Evolutionary conservation across 495 filamentous ascomycete species (phyloP).

Genomic region (Tuber magnatum): DNA sequence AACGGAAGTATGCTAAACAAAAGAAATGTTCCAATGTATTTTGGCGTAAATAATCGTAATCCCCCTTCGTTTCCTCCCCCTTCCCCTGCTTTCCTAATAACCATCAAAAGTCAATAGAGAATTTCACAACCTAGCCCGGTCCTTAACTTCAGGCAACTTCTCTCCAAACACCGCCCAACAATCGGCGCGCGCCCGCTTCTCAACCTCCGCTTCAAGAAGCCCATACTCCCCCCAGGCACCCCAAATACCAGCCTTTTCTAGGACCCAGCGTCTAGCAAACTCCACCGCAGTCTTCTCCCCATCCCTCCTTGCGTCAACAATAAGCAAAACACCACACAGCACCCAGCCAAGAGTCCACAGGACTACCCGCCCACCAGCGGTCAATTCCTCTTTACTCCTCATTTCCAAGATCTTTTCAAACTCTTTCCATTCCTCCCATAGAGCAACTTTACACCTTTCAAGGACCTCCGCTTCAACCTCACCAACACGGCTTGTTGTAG

Average conservation of each 20-base stretch:
- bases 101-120: not conserved
- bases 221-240: slow-evolving; percentile 31
- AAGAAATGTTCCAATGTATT: not conserved
- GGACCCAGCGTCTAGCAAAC: slow-evolving; percentile 36
- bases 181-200: slow-evolving; percentile 31
- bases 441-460: slow-evolving; percentile 36
- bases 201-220: slow-evolving; percentile 22
- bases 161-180: slow-evolving; percentile 36
- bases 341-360: slow-evolving; percentile 38
- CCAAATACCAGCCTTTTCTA: slow-evolving; percentile 31
- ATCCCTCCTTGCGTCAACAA: slow-evolving; percentile 37
- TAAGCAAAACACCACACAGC: slow-evolving; percentile 35
- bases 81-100: not conserved
- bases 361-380: slow-evolving; percentile 29
- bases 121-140: slow-evolving; percentile 31
- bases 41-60: not conserved
- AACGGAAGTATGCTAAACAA: not conserved
- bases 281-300: slow-evolving; percentile 33
- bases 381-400: slow-evolving; percentile 36
- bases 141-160: slow-evolving; percentile 22
- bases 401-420: slow-evolving; percentile 31
- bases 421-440: slow-evolving; percentile 38
- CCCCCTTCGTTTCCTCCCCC: not conserved
- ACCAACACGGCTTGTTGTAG: slow-evolving; percentile 8
- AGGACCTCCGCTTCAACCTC: slow-evolving; percentile 34